phyloP scores from a whole-genome alignment of 2,329 filamentous ascomycete species.

The Cytospora leucostoma region DNA sequence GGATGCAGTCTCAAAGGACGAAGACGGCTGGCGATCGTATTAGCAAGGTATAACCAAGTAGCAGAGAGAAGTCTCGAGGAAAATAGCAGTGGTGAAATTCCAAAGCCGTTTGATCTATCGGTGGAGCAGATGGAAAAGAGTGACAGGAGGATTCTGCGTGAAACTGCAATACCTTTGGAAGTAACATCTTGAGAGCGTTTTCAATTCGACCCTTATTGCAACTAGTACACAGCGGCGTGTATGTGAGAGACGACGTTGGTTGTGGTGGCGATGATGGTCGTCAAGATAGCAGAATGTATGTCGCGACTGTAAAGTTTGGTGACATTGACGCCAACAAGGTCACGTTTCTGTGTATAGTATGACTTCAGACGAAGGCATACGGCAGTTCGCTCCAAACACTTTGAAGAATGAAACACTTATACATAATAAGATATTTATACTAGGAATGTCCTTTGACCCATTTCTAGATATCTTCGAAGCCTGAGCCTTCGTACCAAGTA shows the following conservation, averaged over 20 bases:
- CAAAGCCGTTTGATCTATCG: background rate
- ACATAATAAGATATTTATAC: constrained; percentile 8
- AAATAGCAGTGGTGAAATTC: background rate
- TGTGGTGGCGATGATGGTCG: background rate
- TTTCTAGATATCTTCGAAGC: background rate
- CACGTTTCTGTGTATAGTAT: background rate
- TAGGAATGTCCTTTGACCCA: constrained; percentile 5
- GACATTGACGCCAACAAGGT: background rate
- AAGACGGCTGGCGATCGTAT: background rate
- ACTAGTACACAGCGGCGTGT: background rate
- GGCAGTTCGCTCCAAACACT: background rate
- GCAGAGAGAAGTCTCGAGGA: background rate
- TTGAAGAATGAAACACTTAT: background rate
- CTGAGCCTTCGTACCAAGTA: background rate
- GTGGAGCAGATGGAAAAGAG: background rate
- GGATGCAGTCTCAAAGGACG: background rate
- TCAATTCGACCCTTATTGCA: background rate
- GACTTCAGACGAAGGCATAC: no score
- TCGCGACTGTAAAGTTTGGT: no score
- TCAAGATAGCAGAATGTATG: background rate
- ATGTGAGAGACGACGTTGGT: background rate
- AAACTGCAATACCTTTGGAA: background rate
- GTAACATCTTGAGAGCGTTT: background rate
- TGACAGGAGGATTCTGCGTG: background rate
- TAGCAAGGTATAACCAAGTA: background rate